Evolutionary conservation across 352 stramenopile genomes (phyloP), one percentile per base, ranked within the genome.

Genomic region (Pythium brachiatum): DNA sequence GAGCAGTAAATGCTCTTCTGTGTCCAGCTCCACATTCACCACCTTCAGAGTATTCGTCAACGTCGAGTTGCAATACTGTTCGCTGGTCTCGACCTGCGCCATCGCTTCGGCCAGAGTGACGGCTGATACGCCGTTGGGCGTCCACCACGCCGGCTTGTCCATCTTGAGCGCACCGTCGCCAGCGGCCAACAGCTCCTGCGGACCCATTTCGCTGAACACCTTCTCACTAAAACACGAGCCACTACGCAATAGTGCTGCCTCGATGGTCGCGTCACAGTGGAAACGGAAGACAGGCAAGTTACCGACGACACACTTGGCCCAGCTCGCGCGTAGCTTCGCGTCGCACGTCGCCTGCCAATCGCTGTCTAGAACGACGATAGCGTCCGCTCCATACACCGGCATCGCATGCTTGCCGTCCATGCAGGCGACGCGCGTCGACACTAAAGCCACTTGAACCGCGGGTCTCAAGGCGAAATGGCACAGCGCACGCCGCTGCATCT

Each of bases 331-430:
- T 51, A 95, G 63, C 44, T 95, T 95, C 13, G 86, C 84, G 41
- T 95, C 86, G 56, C 83, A 92, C 7, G 75, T 79, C 1, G 79
- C 71, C 31, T 89, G 89, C 86, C 86, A 95, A 43, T 95, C 86
- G 63, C 84, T 88, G 44, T 95, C 86, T 9, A 95, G 47, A 1
- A 95, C 84, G 29, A 95, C 56, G 21, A 95, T 82, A n/a, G 74
- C 81, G 20, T 95, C 83, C 0, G 75, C 79, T 13, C 86, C 86
- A 57, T 87, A 95, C 26, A 92, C 73, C 7, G 81, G 80, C 1
- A 79, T 73, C 4, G 83, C 74, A 9, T 73, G 81, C 7, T 60
- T 74, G 2, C 81, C 83, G 7, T 78, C 55, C 1, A 60, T 57
- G 12, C 60, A 70, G 3, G 73, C 73, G 15, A 92, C 55, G 1